Evolutionary conservation across 176 grass and related monocot genomes (phyloP).

Genomic region (Areca catechu): DNA sequence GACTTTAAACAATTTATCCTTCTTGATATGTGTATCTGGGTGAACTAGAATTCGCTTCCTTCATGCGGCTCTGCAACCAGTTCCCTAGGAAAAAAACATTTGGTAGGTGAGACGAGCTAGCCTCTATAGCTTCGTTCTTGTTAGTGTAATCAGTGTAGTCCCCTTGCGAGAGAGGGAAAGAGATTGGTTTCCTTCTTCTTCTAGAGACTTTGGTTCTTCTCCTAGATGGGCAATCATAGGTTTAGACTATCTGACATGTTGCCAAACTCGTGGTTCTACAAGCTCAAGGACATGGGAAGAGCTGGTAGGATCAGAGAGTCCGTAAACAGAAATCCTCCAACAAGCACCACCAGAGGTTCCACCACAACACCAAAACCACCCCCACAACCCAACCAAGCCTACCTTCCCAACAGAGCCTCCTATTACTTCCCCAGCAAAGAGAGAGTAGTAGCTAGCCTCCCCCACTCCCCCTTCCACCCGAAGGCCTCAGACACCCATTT

Average conservation of each 20-base stretch:
- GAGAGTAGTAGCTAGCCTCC: conserved; percentile 3
- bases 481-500: too few relatives aligned
- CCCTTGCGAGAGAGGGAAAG: too few relatives aligned
- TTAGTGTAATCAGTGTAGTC: too few relatives aligned
- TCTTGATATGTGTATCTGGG: too few relatives aligned
- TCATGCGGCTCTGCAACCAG: too few relatives aligned
- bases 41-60: too few relatives aligned
- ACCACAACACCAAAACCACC: conserved; percentile 1
- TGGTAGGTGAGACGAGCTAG: too few relatives aligned
- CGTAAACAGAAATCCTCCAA: conserved; percentile 1
- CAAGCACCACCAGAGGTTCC: conserved; percentile 2
- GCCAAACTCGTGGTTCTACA: conserved; percentile 66
- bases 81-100: too few relatives aligned
- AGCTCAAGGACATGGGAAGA: conserved; percentile 46
- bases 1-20: too few relatives aligned
- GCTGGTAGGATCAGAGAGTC: conserved; percentile 5
- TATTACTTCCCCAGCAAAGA: conserved; percentile 49
- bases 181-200: too few relatives aligned
- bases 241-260: conserved; percentile 27
- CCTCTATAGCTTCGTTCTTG: too few relatives aligned
- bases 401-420: conserved; percentile 59
- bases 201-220: too few relatives aligned
- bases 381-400: conserved; percentile 3
- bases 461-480: not conserved
- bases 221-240: conserved; percentile 15